Evolutionary conservation across 345 rosid genomes (phyloP).

Genomic region (Reutealis trisperma): DNA sequence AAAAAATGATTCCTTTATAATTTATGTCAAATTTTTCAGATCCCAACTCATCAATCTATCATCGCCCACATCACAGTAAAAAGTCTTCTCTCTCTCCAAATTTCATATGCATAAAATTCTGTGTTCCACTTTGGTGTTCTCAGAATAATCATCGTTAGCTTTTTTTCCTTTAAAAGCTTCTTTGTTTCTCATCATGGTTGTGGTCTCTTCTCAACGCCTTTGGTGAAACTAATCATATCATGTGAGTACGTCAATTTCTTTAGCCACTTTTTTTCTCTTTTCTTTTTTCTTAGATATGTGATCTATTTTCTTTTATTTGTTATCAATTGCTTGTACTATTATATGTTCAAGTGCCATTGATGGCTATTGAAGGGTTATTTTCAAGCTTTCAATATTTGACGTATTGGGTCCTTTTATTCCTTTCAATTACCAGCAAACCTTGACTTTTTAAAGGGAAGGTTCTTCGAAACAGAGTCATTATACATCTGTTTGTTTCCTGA

Average conservation of each 20-base stretch:
- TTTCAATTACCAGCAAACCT: not conserved
- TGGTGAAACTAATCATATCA: slow-evolving; percentile 2
- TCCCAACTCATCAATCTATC: not conserved
- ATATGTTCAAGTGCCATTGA: not conserved
- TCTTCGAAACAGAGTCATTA: not conserved
- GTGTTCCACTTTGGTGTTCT: not conserved
- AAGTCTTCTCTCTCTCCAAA: not conserved
- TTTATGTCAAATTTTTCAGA: not conserved
- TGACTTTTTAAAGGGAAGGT: not conserved
- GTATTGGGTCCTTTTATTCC: not conserved
- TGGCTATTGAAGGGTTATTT: not conserved
- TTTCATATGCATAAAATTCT: not conserved
- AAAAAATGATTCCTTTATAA: not conserved
- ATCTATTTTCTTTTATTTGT: not conserved
- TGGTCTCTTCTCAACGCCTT: not conserved
- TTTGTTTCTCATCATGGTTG: too few species aligned
- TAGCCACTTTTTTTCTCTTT: not conserved
- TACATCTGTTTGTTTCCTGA: slow-evolving; percentile 10
- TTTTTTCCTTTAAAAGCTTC: too few species aligned
- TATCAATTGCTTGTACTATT: not conserved
- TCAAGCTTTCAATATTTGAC: not conserved
- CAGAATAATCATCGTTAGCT: too few species aligned
- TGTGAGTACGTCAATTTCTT: slow-evolving; percentile 17
- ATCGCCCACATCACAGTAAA: not conserved
- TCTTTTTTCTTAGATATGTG: not conserved